A percentile compares a stretch with the other conserved stretches of the same genome.
Conservation (phyloP, 2,329 filamentous ascomycete genomes). For the Raffaelea ambrosiae region DNA sequence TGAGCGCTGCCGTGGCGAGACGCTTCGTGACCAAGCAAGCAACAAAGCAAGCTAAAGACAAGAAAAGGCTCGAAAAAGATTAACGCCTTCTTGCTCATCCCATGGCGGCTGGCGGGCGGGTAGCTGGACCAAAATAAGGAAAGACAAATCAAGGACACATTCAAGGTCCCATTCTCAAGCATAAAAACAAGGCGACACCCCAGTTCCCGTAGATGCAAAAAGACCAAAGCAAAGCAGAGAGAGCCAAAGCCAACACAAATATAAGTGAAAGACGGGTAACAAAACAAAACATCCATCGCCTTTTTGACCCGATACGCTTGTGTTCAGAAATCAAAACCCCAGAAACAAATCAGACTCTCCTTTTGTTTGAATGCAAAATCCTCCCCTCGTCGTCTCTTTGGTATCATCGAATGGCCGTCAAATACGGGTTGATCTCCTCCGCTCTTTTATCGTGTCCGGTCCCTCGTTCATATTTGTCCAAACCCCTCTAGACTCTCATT, state of each 20-base stretch:
- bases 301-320: neutral
- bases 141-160: neutral
- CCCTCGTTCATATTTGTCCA: neutral
- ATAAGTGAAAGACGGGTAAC: neutral
- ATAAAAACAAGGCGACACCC: neutral
- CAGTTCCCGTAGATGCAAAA: neutral
- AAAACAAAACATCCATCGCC: conserved; percentile 1
- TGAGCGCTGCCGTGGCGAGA: too few relatives aligned
- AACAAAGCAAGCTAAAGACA: too few relatives aligned
- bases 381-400: conserved; percentile 1
- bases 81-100: too few relatives aligned
- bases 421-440: neutral
- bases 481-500: neutral
- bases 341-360: neutral
- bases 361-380: conserved; percentile 1
- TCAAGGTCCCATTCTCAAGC: neutral
- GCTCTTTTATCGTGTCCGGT: neutral
- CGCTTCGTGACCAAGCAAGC: too few relatives aligned
- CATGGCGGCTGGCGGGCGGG: too few relatives aligned
- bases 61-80: too few relatives aligned
- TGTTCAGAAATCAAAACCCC: neutral
- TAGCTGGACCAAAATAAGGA: neutral
- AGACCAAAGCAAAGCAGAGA: neutral
- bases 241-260: neutral
- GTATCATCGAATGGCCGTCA: conserved; percentile 5